Conservation (phyloP, 1,284 basidiomycete species). For the Ustilago tritici region DNA sequence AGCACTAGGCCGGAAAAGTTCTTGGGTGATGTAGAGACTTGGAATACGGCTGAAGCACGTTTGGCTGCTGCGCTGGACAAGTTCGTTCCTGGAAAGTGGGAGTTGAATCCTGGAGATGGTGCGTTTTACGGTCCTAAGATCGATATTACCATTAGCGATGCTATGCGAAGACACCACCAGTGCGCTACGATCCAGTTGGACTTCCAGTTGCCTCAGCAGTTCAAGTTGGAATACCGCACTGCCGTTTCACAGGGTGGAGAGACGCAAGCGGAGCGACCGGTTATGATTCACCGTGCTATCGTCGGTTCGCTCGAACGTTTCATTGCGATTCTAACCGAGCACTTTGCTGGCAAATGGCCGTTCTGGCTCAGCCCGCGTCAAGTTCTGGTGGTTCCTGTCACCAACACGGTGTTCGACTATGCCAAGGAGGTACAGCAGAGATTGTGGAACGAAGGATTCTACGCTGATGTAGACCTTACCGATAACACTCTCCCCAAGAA, state of each 20-base stretch:
- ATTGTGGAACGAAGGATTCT: slow-evolving; percentile 81
- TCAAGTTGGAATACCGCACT: slow-evolving; percentile 90
- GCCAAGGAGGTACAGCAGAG: slow-evolving; percentile 81
- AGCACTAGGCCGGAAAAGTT: slow-evolving; percentile 97
- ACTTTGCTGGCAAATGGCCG: slow-evolving; percentile 98
- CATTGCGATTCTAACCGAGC: slow-evolving; percentile 96
- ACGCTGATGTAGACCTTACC: slow-evolving; percentile 90
- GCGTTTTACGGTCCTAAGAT: slow-evolving; percentile 81
- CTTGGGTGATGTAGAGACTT: slow-evolving; percentile 88
- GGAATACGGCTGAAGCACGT: slow-evolving; percentile 92
- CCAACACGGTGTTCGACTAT: slow-evolving; percentile 86
- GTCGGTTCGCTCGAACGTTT: slow-evolving; percentile 94
- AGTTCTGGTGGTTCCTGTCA: slow-evolving; percentile 92
- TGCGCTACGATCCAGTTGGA: slow-evolving; percentile 99
- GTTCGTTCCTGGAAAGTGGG: slow-evolving; percentile 90
- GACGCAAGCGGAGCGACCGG: slow-evolving; percentile 79
- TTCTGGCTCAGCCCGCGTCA: slow-evolving; percentile 98
- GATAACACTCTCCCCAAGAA: slow-evolving; percentile 96
- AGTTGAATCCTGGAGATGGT: slow-evolving; percentile 93
- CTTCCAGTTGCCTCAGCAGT: slow-evolving; percentile 98
- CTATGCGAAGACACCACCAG: slow-evolving; percentile 88
- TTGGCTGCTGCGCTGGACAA: slow-evolving; percentile 86
- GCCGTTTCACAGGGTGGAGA: slow-evolving; percentile 68
- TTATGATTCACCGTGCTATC: slow-evolving; percentile 98
- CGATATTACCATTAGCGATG: slow-evolving; percentile 96